These are phyloP conservation scores for Dothidotthia symphoricarpi DNA, from an alignment of 2,329 filamentous ascomycete species.

Conservation along the genomic window DNA sequence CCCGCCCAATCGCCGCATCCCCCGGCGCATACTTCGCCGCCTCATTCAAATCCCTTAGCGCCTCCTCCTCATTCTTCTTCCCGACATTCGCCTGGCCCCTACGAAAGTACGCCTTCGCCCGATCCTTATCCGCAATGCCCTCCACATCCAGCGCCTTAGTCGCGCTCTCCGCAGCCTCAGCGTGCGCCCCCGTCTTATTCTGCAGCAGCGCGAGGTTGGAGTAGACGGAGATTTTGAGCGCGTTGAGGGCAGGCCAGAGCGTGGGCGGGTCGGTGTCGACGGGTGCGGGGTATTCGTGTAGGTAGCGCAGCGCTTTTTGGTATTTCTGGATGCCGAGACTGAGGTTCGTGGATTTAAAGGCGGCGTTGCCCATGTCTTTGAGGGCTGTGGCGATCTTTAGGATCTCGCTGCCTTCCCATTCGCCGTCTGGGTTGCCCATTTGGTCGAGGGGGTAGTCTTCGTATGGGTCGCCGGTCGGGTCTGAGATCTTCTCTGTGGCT, in stretches of 20 bases:
- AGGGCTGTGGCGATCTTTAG: conserved; percentile 78
- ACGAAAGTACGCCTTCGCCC: conserved; percentile 85
- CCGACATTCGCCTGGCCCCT: conserved; percentile 72
- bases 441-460: conserved; percentile 96
- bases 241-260: conserved; percentile 64
- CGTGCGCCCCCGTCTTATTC: conserved; percentile 72
- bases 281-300: conserved; percentile 76
- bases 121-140: conserved; percentile 67
- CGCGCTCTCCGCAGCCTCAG: conserved; percentile 69
- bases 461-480: conserved; percentile 83
- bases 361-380: conserved; percentile 89
- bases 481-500: conserved; percentile 67
- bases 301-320: conserved; percentile 85
- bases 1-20: conserved; percentile 71
- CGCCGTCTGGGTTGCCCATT: conserved; percentile 46
- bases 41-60: conserved; percentile 49
- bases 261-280: conserved; percentile 68
- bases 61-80: conserved; percentile 80
- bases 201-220: conserved; percentile 84
- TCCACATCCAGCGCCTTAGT: conserved; percentile 68
- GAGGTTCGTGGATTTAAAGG: conserved; percentile 78
- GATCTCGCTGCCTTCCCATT: conserved; percentile 66
- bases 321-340: conserved; percentile 81
- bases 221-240: conserved; percentile 81
- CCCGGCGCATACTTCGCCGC: conserved; percentile 55